Evolutionary conservation across 345 rosid species (phyloP).

Genomic region (Durio zibethinus): DNA sequence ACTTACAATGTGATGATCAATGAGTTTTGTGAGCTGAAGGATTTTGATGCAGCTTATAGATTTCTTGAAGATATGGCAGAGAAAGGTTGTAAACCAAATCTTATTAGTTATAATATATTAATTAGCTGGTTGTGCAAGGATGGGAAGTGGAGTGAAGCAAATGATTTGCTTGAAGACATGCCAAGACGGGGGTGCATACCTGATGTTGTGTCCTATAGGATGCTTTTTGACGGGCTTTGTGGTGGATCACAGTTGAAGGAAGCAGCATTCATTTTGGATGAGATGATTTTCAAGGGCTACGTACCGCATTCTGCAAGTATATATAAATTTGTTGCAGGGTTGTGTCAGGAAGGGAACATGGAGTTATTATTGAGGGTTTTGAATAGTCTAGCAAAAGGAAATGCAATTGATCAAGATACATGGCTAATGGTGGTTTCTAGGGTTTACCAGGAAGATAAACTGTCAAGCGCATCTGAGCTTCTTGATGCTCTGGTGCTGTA

Average conservation of each 20-base stretch:
- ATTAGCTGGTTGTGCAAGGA: constrained; percentile 53
- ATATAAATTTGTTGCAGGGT: constrained; percentile 34
- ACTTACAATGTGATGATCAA: constrained; percentile 65
- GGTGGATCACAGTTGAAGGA: constrained; percentile 44
- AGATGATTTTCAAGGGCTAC: constrained; percentile 79
- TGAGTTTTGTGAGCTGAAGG: constrained; percentile 46
- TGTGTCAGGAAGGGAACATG: constrained; percentile 38
- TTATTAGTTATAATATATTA: constrained; percentile 61
- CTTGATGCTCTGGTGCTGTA: constrained; percentile 24
- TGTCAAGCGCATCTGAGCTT: constrained; percentile 12
- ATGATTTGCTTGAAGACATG: constrained; percentile 76
- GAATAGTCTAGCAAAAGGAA: constrained; percentile 37
- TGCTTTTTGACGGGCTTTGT: constrained; percentile 68
- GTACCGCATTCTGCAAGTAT: constrained; percentile 42
- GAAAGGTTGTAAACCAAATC: constrained; percentile 58
- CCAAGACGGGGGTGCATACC: constrained; percentile 67
- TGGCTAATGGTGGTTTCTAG: constrained; percentile 42
- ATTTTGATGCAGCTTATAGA: constrained; percentile 48
- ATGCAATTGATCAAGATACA: constrained; percentile 29
- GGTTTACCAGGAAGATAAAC: constrained; percentile 27
- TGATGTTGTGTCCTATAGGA: constrained; percentile 69
- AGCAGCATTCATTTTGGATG: constrained; percentile 63
- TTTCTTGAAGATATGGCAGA: constrained; percentile 56
- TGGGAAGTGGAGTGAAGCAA: constrained; percentile 55
- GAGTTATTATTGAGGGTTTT: constrained; percentile 41